Percentiles rank a stretch among this genome's conserved stretches.
Conservation (phyloP, 192 early-diverging fungal genomes). For the Podila clonocystis region DNA sequence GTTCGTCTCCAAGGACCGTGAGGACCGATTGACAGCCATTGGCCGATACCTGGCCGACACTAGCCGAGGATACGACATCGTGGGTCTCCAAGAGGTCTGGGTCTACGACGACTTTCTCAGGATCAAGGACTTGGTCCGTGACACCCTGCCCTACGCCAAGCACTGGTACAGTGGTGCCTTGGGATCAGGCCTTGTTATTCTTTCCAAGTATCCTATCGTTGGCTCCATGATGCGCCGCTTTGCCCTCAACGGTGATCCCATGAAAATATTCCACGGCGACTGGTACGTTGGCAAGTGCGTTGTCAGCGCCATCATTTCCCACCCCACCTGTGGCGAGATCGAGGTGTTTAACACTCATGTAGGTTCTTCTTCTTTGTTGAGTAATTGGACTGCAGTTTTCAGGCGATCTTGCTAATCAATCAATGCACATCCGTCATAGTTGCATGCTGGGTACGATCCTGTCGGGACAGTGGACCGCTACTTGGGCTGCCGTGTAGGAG, state of each 20-base stretch:
- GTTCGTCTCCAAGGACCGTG: conserved; percentile 56
- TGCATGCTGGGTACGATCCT: conserved; percentile 57
- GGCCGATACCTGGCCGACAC: conserved; percentile 47
- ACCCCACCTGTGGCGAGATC: conserved; percentile 59
- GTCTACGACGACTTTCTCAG: conserved; percentile 19
- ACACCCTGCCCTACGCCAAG: conserved; percentile 9
- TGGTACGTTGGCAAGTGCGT: conserved; percentile 66
- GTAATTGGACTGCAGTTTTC: no score
- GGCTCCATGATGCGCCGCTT: conserved; percentile 53
- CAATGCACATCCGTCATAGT: conserved; percentile 18
- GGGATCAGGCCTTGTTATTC: conserved; percentile 35
- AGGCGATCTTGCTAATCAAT: background rate
- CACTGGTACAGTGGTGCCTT: conserved; percentile 24
- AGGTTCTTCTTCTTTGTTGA: conserved; percentile 15
- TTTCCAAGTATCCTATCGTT: conserved; percentile 57
- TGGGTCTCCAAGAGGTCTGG: conserved; percentile 42
- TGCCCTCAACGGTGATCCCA: conserved; percentile 57
- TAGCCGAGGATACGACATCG: conserved; percentile 31
- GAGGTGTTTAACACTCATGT: conserved; percentile 69
- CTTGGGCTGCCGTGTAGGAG: conserved; percentile 50
- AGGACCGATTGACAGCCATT: conserved; percentile 58
- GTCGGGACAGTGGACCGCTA: conserved; percentile 35
- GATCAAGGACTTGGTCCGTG: conserved; percentile 10
- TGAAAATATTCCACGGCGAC: conserved; percentile 61
- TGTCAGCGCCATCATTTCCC: conserved; percentile 54